Percentiles rank a stretch among this genome's conserved stretches.
These are phyloP conservation scores for Fusarium robinianum DNA, from an alignment of 2,329 filamentous ascomycete species.

Conservation along the genomic window DNA sequence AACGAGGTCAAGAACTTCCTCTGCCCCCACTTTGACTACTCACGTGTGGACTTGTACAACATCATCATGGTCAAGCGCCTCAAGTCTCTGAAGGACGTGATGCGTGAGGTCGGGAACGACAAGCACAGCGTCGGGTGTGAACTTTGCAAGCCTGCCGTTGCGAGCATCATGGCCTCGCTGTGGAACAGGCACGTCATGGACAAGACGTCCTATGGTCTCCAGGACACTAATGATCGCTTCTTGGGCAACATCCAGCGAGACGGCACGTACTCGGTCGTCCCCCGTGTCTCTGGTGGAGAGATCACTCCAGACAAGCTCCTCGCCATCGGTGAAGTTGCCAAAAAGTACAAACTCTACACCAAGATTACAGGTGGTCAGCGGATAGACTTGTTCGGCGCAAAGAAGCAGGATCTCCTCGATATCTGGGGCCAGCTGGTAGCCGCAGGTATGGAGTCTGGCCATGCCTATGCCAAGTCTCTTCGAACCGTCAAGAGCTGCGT, in stretches of 20 bases:
- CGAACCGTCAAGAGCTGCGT: slow-evolving; percentile 92
- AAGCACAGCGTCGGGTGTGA: slow-evolving; percentile 79
- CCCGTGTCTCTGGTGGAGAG: slow-evolving; percentile 80
- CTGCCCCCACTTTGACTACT: slow-evolving; percentile 82
- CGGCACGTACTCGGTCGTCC: slow-evolving; percentile 87
- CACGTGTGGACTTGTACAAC: slow-evolving; percentile 86
- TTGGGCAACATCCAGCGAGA: slow-evolving; percentile 90
- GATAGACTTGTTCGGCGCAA: slow-evolving; percentile 91
- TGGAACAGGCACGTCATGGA: slow-evolving; percentile 86
- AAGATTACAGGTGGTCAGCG: slow-evolving; percentile 93
- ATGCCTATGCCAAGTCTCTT: slow-evolving; percentile 88
- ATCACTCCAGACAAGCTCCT: slow-evolving; percentile 87
- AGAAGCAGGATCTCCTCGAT: slow-evolving; percentile 79
- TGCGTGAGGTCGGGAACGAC: slow-evolving; percentile 76
- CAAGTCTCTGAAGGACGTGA: slow-evolving; percentile 73
- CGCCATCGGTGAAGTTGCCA: slow-evolving; percentile 80
- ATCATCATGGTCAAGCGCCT: slow-evolving; percentile 83
- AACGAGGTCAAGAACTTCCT: slow-evolving; percentile 86
- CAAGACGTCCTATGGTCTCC: slow-evolving; percentile 70
- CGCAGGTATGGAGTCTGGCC: slow-evolving; percentile 86
- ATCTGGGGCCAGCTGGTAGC: slow-evolving; percentile 84
- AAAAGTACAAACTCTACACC: slow-evolving; percentile 82
- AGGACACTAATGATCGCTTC: slow-evolving; percentile 90
- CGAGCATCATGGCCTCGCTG: slow-evolving; percentile 77
- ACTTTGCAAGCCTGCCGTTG: slow-evolving; percentile 81